These are phyloP conservation scores for Chalciporus piperatoides DNA, from an alignment of 1,284 basidiomycete species.

Conservation along the genomic window DNA sequence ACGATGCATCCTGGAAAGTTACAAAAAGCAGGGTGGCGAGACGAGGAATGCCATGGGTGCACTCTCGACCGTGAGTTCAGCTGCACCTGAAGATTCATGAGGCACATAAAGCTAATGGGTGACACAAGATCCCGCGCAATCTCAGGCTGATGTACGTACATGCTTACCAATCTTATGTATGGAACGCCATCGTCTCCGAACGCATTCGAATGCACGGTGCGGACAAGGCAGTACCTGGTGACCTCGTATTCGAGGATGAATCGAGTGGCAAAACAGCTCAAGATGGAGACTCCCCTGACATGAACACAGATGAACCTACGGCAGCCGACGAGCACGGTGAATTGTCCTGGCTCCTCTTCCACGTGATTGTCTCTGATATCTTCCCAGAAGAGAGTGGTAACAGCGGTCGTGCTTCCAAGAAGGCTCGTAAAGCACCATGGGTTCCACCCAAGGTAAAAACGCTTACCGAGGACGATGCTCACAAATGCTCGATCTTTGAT, in stretches of 20 bases:
- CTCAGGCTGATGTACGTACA: slow-evolving; percentile 97
- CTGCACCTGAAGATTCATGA: background rate
- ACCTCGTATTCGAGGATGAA: slow-evolving; percentile 72
- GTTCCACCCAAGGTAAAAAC: slow-evolving; percentile 69
- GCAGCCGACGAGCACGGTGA: slow-evolving; percentile 43
- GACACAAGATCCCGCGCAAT: slow-evolving; percentile 83
- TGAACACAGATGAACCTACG: slow-evolving; percentile 38
- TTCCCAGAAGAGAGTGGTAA: slow-evolving; percentile 24
- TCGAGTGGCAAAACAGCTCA: slow-evolving; percentile 27
- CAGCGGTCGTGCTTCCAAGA: slow-evolving; percentile 32
- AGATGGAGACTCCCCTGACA: slow-evolving; percentile 35
- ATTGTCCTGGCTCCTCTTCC: slow-evolving; percentile 12
- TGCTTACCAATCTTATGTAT: slow-evolving; percentile 98
- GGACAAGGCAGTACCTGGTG: slow-evolving; percentile 77
- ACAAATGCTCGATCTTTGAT: slow-evolving; percentile 85
- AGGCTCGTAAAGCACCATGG: slow-evolving; percentile 50
- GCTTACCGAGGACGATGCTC: slow-evolving; percentile 71
- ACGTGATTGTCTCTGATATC: slow-evolving; percentile 10
- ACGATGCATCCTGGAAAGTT: slow-evolving; percentile 86
- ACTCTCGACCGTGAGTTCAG: slow-evolving; percentile 68
- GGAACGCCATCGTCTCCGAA: slow-evolving; percentile 95
- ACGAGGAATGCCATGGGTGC: slow-evolving; percentile 83
- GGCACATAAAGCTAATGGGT: background rate
- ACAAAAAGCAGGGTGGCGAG: slow-evolving; percentile 75
- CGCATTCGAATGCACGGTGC: slow-evolving; percentile 79